Conservation (phyloP, 257 asterid species). For the Nicotiana undulata region DNA sequence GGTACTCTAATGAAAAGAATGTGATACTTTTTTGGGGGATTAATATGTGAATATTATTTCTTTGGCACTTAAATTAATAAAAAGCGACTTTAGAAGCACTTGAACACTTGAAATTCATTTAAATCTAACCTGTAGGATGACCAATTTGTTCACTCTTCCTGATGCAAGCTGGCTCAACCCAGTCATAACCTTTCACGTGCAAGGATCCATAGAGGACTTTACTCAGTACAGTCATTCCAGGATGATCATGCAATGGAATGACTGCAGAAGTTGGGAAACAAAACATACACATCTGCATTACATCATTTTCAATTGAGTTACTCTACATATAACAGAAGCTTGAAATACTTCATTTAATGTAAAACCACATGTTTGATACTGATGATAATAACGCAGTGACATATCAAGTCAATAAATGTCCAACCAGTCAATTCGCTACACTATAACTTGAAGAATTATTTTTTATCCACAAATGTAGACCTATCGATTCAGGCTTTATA, state of each 20-base stretch:
- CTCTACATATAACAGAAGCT: conserved; percentile 11
- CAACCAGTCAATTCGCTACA: background rate
- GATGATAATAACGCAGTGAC: background rate
- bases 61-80: background rate
- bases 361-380: background rate
- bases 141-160: conserved; percentile 39
- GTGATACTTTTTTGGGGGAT: background rate
- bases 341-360: background rate
- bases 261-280: conserved; percentile 91
- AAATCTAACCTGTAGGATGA: conserved; percentile 55
- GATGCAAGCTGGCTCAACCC: conserved; percentile 83
- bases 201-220: conserved; percentile 91
- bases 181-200: conserved; percentile 88
- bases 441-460: background rate
- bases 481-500: background rate
- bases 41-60: background rate
- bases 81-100: background rate
- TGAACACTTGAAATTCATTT: background rate
- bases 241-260: conserved; percentile 96
- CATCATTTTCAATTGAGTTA: conserved; percentile 11
- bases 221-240: conserved; percentile 93
- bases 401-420: background rate
- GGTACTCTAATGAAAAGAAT: background rate
- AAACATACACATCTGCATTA: conserved; percentile 91
- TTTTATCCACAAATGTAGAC: background rate